Evolutionary conservation across 2,329 filamentous ascomycete species (phyloP).

Genomic region (Apiospora sp.): DNA sequence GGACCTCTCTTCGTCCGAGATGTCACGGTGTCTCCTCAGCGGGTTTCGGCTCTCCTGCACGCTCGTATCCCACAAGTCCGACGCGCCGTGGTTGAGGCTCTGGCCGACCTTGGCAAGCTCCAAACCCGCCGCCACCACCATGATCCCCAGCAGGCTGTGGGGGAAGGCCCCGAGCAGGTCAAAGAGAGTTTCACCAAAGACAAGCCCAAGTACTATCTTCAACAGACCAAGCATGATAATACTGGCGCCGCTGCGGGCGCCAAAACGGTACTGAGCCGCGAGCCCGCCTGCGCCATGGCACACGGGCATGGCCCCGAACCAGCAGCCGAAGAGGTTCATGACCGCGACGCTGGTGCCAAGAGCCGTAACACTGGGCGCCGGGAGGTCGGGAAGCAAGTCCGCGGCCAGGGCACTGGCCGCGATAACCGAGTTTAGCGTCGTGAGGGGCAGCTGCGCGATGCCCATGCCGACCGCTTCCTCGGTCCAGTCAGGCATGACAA

Average conservation of each 20-base stretch:
- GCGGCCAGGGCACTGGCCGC: constrained; percentile 82
- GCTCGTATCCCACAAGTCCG: constrained; percentile 66
- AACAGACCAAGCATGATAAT: constrained; percentile 79
- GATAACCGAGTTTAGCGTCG: constrained; percentile 90
- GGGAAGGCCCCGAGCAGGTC: constrained; percentile 77
- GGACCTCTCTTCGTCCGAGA: constrained; percentile 73
- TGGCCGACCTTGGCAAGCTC: constrained; percentile 88
- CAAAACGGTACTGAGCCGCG: constrained; percentile 90
- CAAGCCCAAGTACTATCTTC: constrained; percentile 78
- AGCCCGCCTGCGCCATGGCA: constrained; percentile 93
- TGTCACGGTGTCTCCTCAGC: constrained; percentile 55
- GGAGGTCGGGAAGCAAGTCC: constrained; percentile 76
- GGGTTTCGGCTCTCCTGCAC: constrained; percentile 46
- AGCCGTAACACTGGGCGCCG: constrained; percentile 74
- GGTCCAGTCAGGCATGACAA: constrained; percentile 55
- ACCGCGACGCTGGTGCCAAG: constrained; percentile 81
- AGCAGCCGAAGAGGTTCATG: constrained; percentile 87
- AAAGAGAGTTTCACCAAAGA: constrained; percentile 79
- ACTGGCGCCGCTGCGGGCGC: constrained; percentile 85
- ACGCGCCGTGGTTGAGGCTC: constrained; percentile 77
- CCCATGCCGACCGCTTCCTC: constrained; percentile 63
- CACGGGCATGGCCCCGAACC: constrained; percentile 94
- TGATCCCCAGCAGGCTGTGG: constrained; percentile 78
- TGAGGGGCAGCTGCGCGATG: constrained; percentile 88
- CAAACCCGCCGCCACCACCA: constrained; percentile 88